Conservation (phyloP, 2,329 filamentous ascomycete genomes). For the Apiospora saccharicola region DNA sequence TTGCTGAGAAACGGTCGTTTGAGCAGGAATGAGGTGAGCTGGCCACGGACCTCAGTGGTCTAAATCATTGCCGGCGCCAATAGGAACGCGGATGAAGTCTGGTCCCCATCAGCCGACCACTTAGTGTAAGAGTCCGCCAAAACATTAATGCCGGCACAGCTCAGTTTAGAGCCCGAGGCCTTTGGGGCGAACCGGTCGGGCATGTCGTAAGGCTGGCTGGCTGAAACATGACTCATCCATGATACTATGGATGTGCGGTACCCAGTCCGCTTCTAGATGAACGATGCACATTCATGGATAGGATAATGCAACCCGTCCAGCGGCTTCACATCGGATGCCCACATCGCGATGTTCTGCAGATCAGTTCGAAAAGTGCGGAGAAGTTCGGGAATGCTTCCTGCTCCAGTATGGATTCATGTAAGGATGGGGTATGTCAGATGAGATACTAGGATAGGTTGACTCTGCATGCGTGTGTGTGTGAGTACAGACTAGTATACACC, state of each 20-base stretch:
- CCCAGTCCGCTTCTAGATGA: neutral
- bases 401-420: slow-evolving; percentile 1
- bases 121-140: slow-evolving; percentile 10
- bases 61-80: neutral
- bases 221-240: neutral
- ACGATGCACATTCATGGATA: neutral
- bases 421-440: slow-evolving; percentile 21
- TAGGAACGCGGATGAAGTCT: neutral
- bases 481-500: neutral
- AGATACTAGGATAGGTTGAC: slow-evolving; percentile 7
- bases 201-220: neutral
- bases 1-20: neutral
- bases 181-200: neutral
- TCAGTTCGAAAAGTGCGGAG: slow-evolving; percentile 14
- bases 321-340: neutral
- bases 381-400: slow-evolving; percentile 10
- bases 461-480: neutral
- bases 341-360: slow-evolving; percentile 6
- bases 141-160: neutral
- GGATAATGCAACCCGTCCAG: neutral
- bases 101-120: neutral
- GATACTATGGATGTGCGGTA: neutral
- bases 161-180: neutral
- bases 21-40: neutral
- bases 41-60: neutral